Evolutionary conservation across 2,329 filamentous ascomycete species (phyloP).

Genomic region (Tolypocladium cylindrosporum): DNA sequence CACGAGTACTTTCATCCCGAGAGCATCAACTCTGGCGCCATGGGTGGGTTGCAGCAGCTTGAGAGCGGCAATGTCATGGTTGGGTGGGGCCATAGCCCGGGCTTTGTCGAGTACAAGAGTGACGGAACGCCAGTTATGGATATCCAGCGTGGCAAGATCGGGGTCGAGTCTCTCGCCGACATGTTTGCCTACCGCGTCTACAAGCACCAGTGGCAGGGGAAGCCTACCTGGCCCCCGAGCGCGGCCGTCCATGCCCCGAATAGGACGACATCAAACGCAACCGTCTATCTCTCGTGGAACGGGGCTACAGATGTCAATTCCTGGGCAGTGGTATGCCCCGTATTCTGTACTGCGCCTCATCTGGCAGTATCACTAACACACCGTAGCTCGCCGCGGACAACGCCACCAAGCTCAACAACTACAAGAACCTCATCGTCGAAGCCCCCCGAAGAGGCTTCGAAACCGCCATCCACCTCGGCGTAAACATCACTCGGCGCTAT

Average conservation of each 20-base stretch:
- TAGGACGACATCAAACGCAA: background rate
- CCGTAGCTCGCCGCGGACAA: background rate
- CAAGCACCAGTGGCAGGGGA: conserved; percentile 16
- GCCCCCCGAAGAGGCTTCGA: background rate
- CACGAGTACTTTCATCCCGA: conserved; percentile 18
- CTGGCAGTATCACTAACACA: background rate
- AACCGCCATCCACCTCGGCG: background rate
- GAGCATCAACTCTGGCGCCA: conserved; percentile 13
- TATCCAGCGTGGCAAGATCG: conserved; percentile 9
- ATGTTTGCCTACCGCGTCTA: conserved; percentile 19
- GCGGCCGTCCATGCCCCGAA: conserved; percentile 3
- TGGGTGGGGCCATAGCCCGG: conserved; percentile 3
- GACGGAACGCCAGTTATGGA: background rate
- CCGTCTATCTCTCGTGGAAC: background rate
- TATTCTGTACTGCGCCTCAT: background rate
- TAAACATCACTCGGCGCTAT: background rate
- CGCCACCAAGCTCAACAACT: background rate
- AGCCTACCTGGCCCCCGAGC: conserved; percentile 17
- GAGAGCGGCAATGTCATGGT: conserved; percentile 17
- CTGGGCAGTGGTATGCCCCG: background rate
- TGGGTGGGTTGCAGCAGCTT: conserved; percentile 16
- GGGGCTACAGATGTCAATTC: background rate
- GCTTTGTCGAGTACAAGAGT: background rate
- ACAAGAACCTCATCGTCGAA: background rate
- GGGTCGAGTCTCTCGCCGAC: conserved; percentile 10